phyloP scores from a whole-genome alignment of 1,284 basidiomycete genomes.

The Moniliella sp. region DNA sequence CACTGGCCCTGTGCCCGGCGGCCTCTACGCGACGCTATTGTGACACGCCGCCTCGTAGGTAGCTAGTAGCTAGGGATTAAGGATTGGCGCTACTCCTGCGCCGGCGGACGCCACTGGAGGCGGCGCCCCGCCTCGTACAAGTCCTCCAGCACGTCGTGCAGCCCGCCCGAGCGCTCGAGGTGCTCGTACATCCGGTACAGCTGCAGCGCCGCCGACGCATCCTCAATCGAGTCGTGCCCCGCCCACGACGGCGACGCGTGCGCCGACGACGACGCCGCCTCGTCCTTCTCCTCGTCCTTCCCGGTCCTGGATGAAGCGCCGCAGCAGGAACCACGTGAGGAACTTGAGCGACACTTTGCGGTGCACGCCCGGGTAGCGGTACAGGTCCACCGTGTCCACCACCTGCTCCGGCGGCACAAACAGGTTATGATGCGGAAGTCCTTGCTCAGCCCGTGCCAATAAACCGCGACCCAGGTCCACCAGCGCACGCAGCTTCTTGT shows the following conservation, averaged over 20 bases:
- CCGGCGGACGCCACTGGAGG: no score
- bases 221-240: constrained; percentile 74
- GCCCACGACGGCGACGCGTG: no score
- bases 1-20: no score
- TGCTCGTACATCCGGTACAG: constrained; percentile 64
- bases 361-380: constrained; percentile 59
- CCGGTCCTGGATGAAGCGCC: constrained; percentile 76
- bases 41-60: no score
- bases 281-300: constrained; percentile 32
- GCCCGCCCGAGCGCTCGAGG: constrained; percentile 53
- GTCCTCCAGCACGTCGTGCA: constrained; percentile 68
- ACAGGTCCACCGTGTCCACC: constrained; percentile 86
- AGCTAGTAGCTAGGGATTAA: no score
- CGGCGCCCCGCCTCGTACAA: constrained; percentile 40
- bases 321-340: constrained; percentile 73
- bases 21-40: no score
- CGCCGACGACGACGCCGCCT: no score
- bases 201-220: constrained; percentile 65
- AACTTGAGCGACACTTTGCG: constrained; percentile 78
- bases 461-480: constrained; percentile 88
- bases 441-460: no score
- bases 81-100: no score
- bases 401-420: constrained; percentile 85
- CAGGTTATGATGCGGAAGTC: no score
- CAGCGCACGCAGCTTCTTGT: constrained; percentile 81